Evolutionary conservation across 495 filamentous ascomycete species (phyloP).

Genomic region (Penicillium cosmopolitanum): DNA sequence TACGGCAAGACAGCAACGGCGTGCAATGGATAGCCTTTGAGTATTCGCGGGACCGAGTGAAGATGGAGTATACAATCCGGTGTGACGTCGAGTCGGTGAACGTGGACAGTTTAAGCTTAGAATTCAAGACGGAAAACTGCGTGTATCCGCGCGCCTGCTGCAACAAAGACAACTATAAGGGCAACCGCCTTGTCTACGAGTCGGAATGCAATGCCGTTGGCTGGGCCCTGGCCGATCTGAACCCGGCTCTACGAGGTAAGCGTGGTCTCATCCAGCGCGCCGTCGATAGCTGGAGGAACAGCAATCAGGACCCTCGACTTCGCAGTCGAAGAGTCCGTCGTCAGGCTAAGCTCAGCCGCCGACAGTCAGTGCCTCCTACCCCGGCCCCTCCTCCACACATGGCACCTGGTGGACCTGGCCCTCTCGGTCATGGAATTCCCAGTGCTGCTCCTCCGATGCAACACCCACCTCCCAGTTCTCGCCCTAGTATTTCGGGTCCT

Average conservation of each 20-base stretch:
- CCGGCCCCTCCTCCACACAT: slow-evolving; percentile 51
- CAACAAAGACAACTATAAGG: slow-evolving; percentile 91
- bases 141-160: slow-evolving; percentile 96
- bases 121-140: slow-evolving; percentile 98
- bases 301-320: slow-evolving; percentile 91
- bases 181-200: slow-evolving; percentile 93
- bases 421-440: slow-evolving; percentile 57
- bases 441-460: neutral
- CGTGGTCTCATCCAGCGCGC: slow-evolving; percentile 94
- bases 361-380: slow-evolving; percentile 56
- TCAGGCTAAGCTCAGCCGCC: slow-evolving; percentile 91
- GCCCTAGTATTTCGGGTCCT: slow-evolving; percentile 55
- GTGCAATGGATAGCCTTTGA: slow-evolving; percentile 99
- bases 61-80: slow-evolving; percentile 99
- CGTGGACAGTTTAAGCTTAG: slow-evolving; percentile 77
- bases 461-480: slow-evolving; percentile 38
- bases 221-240: slow-evolving; percentile 93
- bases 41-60: slow-evolving; percentile 95
- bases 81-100: slow-evolving; percentile 98
- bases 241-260: slow-evolving; percentile 87
- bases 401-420: slow-evolving; percentile 41
- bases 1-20: slow-evolving; percentile 92
- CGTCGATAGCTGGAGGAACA: slow-evolving; percentile 98
- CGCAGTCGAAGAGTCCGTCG: slow-evolving; percentile 88
- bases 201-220: slow-evolving; percentile 98